A percentile compares a stretch with the other conserved stretches of the same genome.
Evolutionary conservation across 495 filamentous ascomycete species (phyloP).

Genomic region (Xylaria nigripes): DNA sequence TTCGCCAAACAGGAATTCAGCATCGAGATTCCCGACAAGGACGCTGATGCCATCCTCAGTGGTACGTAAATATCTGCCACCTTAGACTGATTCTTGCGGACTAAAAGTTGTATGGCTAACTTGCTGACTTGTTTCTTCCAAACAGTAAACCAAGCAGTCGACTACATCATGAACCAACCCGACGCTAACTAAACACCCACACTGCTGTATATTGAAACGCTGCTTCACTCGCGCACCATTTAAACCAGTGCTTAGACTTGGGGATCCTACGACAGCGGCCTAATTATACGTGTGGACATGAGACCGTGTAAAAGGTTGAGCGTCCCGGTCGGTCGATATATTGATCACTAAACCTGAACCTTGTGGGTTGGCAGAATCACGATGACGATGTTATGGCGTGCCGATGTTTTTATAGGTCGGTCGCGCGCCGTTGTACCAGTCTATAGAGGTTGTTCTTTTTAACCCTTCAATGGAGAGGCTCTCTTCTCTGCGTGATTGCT

Average conservation of each 20-base stretch:
- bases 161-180: constrained; percentile 91
- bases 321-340: neutral
- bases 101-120: neutral
- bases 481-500: neutral
- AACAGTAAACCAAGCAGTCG: constrained; percentile 90
- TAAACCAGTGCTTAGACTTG: constrained; percentile 13
- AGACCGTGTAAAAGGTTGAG: neutral
- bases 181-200: constrained; percentile 50
- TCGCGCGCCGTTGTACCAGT: constrained; percentile 28
- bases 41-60: constrained; percentile 92
- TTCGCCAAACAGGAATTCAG: constrained; percentile 77
- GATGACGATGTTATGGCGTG: constrained; percentile 8
- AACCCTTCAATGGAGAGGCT: neutral
- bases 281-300: neutral
- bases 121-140: constrained; percentile 18
- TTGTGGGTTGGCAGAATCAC: constrained; percentile 12
- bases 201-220: constrained; percentile 22
- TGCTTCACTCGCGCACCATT: constrained; percentile 24
- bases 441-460: constrained; percentile 24
- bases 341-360: neutral
- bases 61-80: constrained; percentile 53
- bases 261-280: neutral
- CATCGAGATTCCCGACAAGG: constrained; percentile 99
- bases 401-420: constrained; percentile 9
- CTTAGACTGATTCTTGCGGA: neutral